Evolutionary conservation across 1,284 basidiomycete genomes (phyloP).

Genomic region (Moesziomyces globuligerus): DNA sequence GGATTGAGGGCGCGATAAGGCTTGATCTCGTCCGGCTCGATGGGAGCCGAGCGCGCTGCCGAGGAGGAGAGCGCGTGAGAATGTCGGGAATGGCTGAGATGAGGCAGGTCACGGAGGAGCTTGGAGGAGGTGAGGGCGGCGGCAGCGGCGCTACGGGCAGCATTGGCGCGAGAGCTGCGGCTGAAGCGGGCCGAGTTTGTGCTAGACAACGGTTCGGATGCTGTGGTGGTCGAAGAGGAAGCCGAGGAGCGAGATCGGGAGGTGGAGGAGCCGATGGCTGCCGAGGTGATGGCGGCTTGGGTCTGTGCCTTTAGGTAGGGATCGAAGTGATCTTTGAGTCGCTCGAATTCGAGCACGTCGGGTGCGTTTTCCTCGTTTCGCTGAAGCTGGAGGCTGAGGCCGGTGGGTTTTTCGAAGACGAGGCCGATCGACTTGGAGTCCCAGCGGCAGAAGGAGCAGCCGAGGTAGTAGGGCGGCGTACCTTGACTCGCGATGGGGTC

Average conservation of each 20-base stretch:
- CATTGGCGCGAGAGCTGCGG: conserved; percentile 21
- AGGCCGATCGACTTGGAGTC: conserved; percentile 89
- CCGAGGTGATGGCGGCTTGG: conserved; percentile 36
- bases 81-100: conserved; percentile 20
- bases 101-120: conserved; percentile 54
- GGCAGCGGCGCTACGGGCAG: conserved; percentile 32
- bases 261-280: conserved; percentile 30
- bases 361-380: conserved; percentile 40
- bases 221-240: conserved; percentile 1
- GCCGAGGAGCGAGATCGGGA: conserved; percentile 15
- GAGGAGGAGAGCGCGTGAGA: conserved; percentile 1
- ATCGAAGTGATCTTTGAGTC: conserved; percentile 56
- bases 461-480: conserved; percentile 87
- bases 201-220: background rate
- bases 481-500: conserved; percentile 71
- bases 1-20: conserved; percentile 44
- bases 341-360: conserved; percentile 50
- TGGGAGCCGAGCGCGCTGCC: conserved; percentile 15
- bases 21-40: conserved; percentile 47
- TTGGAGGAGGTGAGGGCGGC: conserved; percentile 43
- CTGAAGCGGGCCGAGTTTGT: conserved; percentile 3
- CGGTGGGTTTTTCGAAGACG: conserved; percentile 94
- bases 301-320: conserved; percentile 42
- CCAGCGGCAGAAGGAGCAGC: conserved; percentile 93
- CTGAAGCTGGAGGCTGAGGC: conserved; percentile 72